phyloP scores from a whole-genome alignment of 2,329 filamentous ascomycete genomes.

The Fusarium lateritium region DNA sequence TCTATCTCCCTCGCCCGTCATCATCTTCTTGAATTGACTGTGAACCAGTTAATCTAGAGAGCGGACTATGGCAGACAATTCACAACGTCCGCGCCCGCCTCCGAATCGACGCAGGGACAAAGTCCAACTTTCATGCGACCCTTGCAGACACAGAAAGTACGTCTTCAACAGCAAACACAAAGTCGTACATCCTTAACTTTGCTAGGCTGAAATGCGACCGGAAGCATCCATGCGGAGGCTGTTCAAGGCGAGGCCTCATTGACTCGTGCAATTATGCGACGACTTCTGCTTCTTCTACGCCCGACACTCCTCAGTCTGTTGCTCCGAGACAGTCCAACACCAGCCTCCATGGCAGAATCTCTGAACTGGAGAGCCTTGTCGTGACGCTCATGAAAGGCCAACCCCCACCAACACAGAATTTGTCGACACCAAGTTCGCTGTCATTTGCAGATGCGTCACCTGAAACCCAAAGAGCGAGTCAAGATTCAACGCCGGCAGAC shows the following conservation, averaged over 20 bases:
- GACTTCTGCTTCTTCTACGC: conserved; percentile 9
- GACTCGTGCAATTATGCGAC: conserved; percentile 30
- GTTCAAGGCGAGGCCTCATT: conserved; percentile 26
- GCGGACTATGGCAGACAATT: conserved; percentile 17
- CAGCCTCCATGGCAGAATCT: conserved; percentile 33
- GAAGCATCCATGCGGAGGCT: conserved; percentile 31
- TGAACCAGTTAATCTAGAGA: background rate
- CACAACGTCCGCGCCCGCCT: conserved; percentile 32
- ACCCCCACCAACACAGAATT: conserved; percentile 13
- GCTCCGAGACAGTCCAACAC: conserved; percentile 8
- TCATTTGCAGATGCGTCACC: conserved; percentile 13
- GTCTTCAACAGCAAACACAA: conserved; percentile 6
- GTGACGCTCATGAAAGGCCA: conserved; percentile 34
- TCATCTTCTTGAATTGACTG: background rate
- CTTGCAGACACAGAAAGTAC: conserved; percentile 34
- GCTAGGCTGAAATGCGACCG: conserved; percentile 31
- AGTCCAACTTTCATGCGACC: conserved; percentile 33
- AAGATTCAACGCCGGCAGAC: conserved; percentile 21
- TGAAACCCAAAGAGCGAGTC: conserved; percentile 13
- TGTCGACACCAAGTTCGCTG: conserved; percentile 17
- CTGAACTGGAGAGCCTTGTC: conserved; percentile 32
- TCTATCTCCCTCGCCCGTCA: conserved; percentile 9
- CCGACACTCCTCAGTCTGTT: conserved; percentile 11
- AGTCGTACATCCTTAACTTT: conserved; percentile 17
- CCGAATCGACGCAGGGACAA: conserved; percentile 36